A percentile compares a stretch with the other conserved stretches of the same genome.
phyloP scores from a whole-genome alignment of 352 stramenopile species.

The Pythium folliculosum region DNA sequence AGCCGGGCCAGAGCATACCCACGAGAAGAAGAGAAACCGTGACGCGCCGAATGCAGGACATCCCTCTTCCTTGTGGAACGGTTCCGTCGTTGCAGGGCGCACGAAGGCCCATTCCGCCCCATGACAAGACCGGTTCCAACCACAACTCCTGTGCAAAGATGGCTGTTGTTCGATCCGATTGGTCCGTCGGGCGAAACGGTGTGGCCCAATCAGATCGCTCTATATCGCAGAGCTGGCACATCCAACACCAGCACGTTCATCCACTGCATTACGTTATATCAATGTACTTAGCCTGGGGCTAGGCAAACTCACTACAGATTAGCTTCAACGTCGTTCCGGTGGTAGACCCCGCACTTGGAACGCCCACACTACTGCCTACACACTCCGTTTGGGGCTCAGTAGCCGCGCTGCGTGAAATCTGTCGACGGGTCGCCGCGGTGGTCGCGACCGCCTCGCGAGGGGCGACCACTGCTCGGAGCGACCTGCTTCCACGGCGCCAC shows the following conservation, averaged over 20 bases:
- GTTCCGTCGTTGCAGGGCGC: neutral
- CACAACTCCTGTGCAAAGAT: too few species aligned
- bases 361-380: neutral
- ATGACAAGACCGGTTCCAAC: neutral
- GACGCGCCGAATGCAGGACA: neutral
- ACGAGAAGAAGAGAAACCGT: neutral
- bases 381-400: too few species aligned
- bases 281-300: neutral
- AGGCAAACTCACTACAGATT: neutral
- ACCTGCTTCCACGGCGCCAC: slow-evolving; percentile 15
- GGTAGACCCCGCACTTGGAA: neutral
- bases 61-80: neutral
- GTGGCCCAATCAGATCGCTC: slow-evolving; percentile 13
- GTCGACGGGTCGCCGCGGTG: neutral
- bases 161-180: slow-evolving; percentile 4
- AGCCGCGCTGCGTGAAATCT: neutral
- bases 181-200: neutral
- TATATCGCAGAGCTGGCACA: slow-evolving; percentile 18
- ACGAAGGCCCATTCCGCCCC: neutral
- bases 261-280: slow-evolving; percentile 11
- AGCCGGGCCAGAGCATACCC: neutral
- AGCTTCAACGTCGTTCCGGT: slow-evolving; percentile 15
- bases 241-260: slow-evolving; percentile 23
- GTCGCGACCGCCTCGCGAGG: neutral
- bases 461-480: neutral